Conservation (phyloP, 305 asterid genomes). For the Fraxinus angustifolia region DNA sequence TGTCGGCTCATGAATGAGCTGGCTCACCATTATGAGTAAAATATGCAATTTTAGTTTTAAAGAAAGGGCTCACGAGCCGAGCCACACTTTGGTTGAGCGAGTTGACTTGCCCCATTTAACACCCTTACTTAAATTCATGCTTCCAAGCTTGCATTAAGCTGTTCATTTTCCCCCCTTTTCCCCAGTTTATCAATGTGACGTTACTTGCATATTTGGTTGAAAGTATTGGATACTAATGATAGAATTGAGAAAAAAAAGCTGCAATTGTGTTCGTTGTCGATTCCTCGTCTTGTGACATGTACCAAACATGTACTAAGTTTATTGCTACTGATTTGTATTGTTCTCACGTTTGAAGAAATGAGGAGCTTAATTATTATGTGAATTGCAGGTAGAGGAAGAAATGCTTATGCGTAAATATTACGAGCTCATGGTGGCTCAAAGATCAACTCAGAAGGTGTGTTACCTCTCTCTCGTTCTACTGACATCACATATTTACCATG, state of each 20-base stretch:
- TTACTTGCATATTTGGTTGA: not conserved
- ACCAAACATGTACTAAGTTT: not conserved
- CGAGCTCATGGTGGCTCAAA: slow-evolving; percentile 70
- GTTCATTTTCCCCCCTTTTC: not conserved
- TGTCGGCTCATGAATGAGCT: not conserved
- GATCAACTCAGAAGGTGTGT: slow-evolving; percentile 47
- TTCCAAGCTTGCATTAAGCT: not conserved
- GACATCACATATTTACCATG: not conserved
- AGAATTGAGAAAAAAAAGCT: not conserved
- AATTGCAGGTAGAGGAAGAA: slow-evolving; percentile 79
- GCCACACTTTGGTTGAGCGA: not conserved
- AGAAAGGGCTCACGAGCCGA: not conserved
- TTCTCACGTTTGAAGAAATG: not conserved
- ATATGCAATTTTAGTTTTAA: not conserved
- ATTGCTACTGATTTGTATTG: not conserved
- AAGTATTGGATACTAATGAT: not conserved
- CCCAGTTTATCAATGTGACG: not conserved
- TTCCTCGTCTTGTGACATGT: not conserved
- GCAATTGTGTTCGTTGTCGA: not conserved
- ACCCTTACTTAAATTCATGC: not conserved
- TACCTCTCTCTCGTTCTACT: slow-evolving; percentile 4
- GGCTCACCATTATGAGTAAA: not conserved
- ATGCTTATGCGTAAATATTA: slow-evolving; percentile 87
- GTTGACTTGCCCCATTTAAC: not conserved
- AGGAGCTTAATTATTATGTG: slow-evolving; percentile 12